A percentile compares a stretch with the other conserved stretches of the same genome.
Conservation (phyloP, 1,284 basidiomycete species). For the Fistulinella cinereoalba region DNA sequence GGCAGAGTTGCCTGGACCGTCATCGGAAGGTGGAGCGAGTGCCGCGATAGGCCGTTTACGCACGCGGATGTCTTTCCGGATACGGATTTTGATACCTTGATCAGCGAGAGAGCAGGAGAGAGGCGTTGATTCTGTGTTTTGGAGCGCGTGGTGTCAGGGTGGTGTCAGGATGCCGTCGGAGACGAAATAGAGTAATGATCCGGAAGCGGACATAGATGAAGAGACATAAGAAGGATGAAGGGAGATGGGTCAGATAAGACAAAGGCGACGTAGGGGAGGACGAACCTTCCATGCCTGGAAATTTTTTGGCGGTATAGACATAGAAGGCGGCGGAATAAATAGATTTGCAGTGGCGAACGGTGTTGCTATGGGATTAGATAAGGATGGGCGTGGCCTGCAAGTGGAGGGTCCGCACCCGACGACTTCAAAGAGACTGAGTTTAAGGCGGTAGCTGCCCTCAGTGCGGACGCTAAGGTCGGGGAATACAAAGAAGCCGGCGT, state of each 20-base stretch:
- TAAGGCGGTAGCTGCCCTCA: conserved; percentile 84
- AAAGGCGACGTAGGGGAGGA: conserved; percentile 4
- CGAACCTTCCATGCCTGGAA: conserved; percentile 88
- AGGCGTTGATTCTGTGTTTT: conserved; percentile 73
- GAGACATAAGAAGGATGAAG: conserved; percentile 11
- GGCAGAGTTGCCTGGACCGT: conserved; percentile 24
- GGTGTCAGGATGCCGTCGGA: conserved; percentile 6
- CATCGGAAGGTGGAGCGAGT: conserved; percentile 39
- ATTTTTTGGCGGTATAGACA: conserved; percentile 92
- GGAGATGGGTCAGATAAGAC: conserved; percentile 23
- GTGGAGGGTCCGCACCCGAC: conserved; percentile 62
- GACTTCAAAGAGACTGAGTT: conserved; percentile 90
- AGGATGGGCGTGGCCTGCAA: background rate
- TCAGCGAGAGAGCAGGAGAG: conserved; percentile 86
- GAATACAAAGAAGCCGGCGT: conserved; percentile 91
- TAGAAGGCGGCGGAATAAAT: conserved; percentile 86
- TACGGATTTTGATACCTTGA: conserved; percentile 91
- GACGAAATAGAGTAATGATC: conserved; percentile 21
- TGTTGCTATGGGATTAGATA: conserved; percentile 48
- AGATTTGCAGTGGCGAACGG: conserved; percentile 84
- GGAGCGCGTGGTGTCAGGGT: no score
- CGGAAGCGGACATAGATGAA: conserved; percentile 17
- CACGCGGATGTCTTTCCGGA: conserved; percentile 83
- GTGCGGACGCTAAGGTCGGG: conserved; percentile 85
- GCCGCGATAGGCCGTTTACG: conserved; percentile 60